phyloP scores from a whole-genome alignment of 768 basidiomycete species.

The Chalciporus pseudorubinellus region DNA sequence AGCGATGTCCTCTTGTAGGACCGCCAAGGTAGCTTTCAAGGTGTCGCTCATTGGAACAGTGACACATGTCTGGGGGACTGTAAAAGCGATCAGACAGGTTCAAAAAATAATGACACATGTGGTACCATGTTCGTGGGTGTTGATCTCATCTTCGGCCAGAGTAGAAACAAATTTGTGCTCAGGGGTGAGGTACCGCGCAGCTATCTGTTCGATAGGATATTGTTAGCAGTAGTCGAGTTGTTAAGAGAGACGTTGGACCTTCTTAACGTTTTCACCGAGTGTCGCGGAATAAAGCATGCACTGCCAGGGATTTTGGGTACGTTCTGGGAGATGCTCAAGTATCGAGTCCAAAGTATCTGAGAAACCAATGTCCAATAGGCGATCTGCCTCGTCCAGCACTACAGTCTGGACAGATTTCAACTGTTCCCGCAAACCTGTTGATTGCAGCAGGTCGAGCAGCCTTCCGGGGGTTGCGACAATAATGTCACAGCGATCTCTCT shows the following conservation, averaged over 20 bases:
- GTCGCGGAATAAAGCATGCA: constrained; percentile 74
- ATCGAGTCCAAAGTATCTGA: constrained; percentile 67
- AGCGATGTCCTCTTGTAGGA: constrained; percentile 36
- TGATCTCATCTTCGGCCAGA: constrained; percentile 52
- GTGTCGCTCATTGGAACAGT: constrained; percentile 42
- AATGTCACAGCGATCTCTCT: constrained; percentile 42
- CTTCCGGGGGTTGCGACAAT: constrained; percentile 76
- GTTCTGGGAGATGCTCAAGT: constrained; percentile 39
- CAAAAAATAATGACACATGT: background rate
- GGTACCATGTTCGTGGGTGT: constrained; percentile 60
- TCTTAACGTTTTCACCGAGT: constrained; percentile 63
- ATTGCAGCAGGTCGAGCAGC: constrained; percentile 67
- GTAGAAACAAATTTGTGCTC: constrained; percentile 54
- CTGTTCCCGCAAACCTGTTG: constrained; percentile 35
- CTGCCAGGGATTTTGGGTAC: constrained; percentile 55
- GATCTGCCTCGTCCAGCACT: constrained; percentile 74
- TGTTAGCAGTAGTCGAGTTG: background rate
- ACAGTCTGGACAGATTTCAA: constrained; percentile 42
- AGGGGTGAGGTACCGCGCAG: constrained; percentile 24
- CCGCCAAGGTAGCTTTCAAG: constrained; percentile 40
- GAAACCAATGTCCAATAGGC: constrained; percentile 73
- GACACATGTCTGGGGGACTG: constrained; percentile 47
- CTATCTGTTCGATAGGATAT: constrained; percentile 20
- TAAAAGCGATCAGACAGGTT: background rate
- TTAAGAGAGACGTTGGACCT: constrained; percentile 32